Evolutionary conservation across 192 early-diverging fungal genomes (phyloP), one percentile per base, ranked within the genome.

Genomic region (Lunasporangiospora selenospora): DNA sequence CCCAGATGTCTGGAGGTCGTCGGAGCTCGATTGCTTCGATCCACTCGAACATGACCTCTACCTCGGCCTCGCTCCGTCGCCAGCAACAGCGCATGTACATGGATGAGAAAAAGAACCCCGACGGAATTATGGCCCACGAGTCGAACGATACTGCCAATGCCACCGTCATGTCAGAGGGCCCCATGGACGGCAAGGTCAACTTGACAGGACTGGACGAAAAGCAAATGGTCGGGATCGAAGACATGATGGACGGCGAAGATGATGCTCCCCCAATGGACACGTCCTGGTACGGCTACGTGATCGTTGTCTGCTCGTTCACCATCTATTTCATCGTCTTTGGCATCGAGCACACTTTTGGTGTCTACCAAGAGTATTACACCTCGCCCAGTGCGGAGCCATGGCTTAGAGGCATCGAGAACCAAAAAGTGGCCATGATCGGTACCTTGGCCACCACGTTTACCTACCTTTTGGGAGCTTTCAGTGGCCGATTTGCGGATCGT

Each of bases 311-410:
- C 30, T 71, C 46, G 6, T 71, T 71, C 40, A 43, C 39, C 18
- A 60, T 71, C 13, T 71, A 71, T 47, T 61, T 61, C 23, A 71
- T 71, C 29, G 67, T 71, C 59, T 71, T 71, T 51, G 67, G 67
- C 37, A 71, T 53, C 16, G 67, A 71, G 39, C 67, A 71, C 26
- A 71, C 67, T 10, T 71, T 71, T 33, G 67, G 67, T 49, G 67
- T 71, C 41, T 71, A 71, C 27, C 67, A 71, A 34, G 67, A 71
- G 31, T 62, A 50, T 31, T 71, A 71, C 34, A 47, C 53, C 9
- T 71, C 67, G 10, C 26, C 58, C 15, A 15, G 30, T 6, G 67
- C 67, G n/a, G 67, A 71, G 18, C 53, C 67, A n/a, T 71, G 53
- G 37, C 46, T 71, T 5, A 37, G 12, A 18, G 30, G 43, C 53